Base-by-base conservation (phyloP, 345 rosid species). In the Salix suchowensis region DNA sequence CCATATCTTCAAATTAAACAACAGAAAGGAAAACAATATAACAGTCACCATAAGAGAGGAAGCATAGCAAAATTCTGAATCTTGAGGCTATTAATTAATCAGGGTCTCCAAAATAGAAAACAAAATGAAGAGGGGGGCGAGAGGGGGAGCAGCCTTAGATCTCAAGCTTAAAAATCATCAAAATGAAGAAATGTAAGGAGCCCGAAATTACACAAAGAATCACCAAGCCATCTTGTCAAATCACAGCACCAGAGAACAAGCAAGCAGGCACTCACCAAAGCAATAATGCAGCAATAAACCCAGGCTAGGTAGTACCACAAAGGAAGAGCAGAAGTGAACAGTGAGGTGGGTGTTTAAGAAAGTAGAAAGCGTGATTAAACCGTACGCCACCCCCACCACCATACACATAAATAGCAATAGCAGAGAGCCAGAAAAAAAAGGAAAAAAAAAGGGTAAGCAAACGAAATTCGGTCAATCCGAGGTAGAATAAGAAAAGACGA, bases 391-490 rank as follows among this genome's bases (percentile, higher is more conserved):
- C 1, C 10, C 10, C 9, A 23, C 32, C 50, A 55, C 37, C 34
- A 72, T 58, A 72, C 39, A 72, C 11, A 46, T 12, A 11, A 40
- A 46, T 46, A 46, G 1, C 15, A 3, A 46, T 11, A 46, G 50
- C 50, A 46, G 18, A 55, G 61, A 50, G 61, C 75, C 23, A 58
- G 44, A 36, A 4, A 46, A 4, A 58, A 28, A 32, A 39, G 11
- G 7, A 4, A 16, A 4, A 58, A 46, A 70, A 3, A 32, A 39
- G 0, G 34, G 28, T 48, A 48, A 13, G 18, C 58, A 44, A 14
- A 14, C 46, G 60, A 72, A 72, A 55, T 72, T 72, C 75, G 67
- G 67, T 58, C 24, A 13, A 39, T 18, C 42, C 68, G 39, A 62
- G 55, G 68, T 40, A 3, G 6, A 69, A 40, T 14, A 23, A 68